A percentile compares a stretch with the other conserved stretches of the same genome.
Evolutionary conservation across 805 yeast genomes (phyloP).

Genomic region (Monosporozyma servazzii): DNA sequence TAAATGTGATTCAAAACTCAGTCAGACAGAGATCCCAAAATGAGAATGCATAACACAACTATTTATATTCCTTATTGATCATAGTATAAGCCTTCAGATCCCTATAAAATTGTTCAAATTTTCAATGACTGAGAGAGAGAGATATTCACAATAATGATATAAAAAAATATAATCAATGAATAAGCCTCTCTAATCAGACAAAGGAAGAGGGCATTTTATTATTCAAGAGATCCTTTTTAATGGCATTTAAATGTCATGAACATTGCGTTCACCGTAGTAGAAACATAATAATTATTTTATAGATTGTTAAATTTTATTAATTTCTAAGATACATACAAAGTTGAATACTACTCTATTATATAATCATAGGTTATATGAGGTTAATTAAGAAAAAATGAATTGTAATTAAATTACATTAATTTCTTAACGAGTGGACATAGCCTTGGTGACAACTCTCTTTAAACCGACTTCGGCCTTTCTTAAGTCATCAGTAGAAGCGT

Average conservation of each 20-base stretch:
- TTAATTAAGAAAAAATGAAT: neutral
- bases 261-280: no score
- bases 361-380: neutral
- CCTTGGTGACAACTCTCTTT: slow-evolving; percentile 99
- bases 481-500: slow-evolving; percentile 90
- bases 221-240: no score
- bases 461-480: slow-evolving; percentile 99
- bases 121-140: no score
- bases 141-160: no score
- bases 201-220: no score
- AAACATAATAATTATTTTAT: no score
- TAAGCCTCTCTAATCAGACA: neutral
- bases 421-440: slow-evolving; percentile 91
- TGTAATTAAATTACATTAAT: neutral
- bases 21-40: neutral
- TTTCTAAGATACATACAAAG: slow-evolving; percentile 5
- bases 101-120: no score
- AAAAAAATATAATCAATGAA: no score
- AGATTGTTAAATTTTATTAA: slow-evolving; percentile 1
- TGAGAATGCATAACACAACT: no score
- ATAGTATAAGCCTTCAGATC: no score
- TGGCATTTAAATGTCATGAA: no score
- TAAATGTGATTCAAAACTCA: neutral
- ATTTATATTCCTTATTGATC: no score
- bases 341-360: slow-evolving; percentile 1